Evolutionary conservation across 805 yeast genomes (phyloP), one percentile per base, ranked within the genome.

Genomic region (Martiniozyma abietophila): DNA sequence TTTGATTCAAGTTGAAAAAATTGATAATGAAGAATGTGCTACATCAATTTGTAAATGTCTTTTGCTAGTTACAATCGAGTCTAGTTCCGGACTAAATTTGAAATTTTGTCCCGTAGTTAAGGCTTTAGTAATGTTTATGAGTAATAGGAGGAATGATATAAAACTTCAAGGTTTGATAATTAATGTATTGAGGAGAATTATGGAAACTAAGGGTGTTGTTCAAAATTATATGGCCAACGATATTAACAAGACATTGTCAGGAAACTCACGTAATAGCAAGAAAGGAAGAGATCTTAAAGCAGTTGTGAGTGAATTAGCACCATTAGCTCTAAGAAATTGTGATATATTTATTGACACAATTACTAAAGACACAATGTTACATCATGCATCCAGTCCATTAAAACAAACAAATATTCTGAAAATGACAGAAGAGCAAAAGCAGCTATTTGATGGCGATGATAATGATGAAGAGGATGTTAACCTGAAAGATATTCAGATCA

Each of bases 121-220:
- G 4, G 55, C 61, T 11, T 50, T 83, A n/a, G 43, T 80, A 10
- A 53, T 54, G 18, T 59, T 67, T 6, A 59, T 76, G 24, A 49
- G 50, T 8, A 32, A 41, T 3, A 57, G 61, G 5, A 55, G 49
- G 29, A 54, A 64, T 5, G 64, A 63, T 4, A 56, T 39, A 38
- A 45, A 48, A 8, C 29, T 75, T 2, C 76, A 74, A 39, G 58
- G 66, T 5, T 53, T 72, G 1, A 60, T 76, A 15, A 62, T 74
- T 1, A 59, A 73, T 9, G 58, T 85, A 22, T 52, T 78, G 2
- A 69, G 95, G 50, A 64, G 80, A 28, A 76, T 86, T 38, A 74
- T 78, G 51, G 96, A 86, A 53, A 69, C 74, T 3, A 51, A 59
- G 0, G 66, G 63, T 0, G 57, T 71, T 9, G 58, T 84, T 5